Evolutionary conservation across 2,329 filamentous ascomycete genomes (phyloP).

Genomic region (Hymenoscyphus scutula): DNA sequence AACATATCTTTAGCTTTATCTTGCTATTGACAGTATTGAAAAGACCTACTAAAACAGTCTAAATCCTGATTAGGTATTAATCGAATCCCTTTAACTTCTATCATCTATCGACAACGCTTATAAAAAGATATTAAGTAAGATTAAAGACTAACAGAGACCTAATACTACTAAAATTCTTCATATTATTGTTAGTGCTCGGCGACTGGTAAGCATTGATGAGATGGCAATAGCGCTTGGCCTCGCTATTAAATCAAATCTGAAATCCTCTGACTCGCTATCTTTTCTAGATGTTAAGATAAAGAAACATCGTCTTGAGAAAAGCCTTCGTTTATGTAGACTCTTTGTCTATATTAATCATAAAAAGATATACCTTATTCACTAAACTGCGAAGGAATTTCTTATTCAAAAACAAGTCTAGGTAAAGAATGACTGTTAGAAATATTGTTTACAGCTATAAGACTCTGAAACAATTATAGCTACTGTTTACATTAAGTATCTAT

Average conservation of each 20-base stretch:
- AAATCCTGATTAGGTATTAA: background rate
- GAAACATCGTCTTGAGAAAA: constrained; percentile 25
- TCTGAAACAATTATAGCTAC: background rate
- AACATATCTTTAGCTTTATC: constrained; percentile 22
- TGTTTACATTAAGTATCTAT: background rate
- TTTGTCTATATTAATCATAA: constrained; percentile 38
- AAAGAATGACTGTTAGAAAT: background rate
- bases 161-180: constrained; percentile 36
- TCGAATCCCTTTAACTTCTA: constrained; percentile 9
- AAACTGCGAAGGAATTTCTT: constrained; percentile 42
- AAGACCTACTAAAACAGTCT: constrained; percentile 8
- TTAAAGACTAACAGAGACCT: constrained; percentile 23
- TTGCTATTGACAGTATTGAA: constrained; percentile 15
- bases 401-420: background rate
- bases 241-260: background rate
- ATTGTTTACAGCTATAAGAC: background rate
- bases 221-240: constrained; percentile 33
- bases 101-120: constrained; percentile 38
- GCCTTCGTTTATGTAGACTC: constrained; percentile 37
- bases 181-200: constrained; percentile 37
- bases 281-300: constrained; percentile 16
- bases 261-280: background rate
- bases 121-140: constrained; percentile 37
- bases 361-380: constrained; percentile 40
- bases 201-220: constrained; percentile 38